These are phyloP conservation scores for Tagetes erecta DNA, from an alignment of 129 eudicot species.

Conservation along the genomic window DNA sequence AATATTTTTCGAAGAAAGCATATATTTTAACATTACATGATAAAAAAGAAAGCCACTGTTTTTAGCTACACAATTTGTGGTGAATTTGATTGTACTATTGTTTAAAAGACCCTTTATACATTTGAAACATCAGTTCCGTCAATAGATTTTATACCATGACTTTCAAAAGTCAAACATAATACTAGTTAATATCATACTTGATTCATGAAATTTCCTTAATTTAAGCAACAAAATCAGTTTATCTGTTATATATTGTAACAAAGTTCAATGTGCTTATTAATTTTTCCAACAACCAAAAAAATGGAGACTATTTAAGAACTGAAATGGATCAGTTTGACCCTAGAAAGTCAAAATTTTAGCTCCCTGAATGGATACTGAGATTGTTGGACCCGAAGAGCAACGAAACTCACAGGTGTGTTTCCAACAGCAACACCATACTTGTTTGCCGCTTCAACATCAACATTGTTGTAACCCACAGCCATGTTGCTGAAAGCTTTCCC, in stretches of 20 bases:
- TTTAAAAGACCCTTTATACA: neutral
- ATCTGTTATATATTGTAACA: neutral
- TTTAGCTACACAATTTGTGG: neutral
- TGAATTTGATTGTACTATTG: neutral
- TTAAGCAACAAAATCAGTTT: neutral
- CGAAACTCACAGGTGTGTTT: conserved; percentile 83
- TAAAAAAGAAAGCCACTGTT: too few relatives aligned
- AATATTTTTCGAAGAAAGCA: neutral
- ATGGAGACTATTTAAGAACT: neutral
- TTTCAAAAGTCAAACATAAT: conserved; percentile 6
- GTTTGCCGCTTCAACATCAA: conserved; percentile 85
- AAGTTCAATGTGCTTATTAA: neutral
- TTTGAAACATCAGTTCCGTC: conserved; percentile 1
- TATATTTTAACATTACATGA: neutral
- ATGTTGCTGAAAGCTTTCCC: conserved; percentile 97
- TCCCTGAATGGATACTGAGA: neutral
- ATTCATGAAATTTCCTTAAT: neutral
- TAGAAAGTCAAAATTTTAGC: conserved; percentile 10
- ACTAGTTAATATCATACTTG: neutral
- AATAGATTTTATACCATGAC: conserved; percentile 1
- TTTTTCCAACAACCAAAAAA: neutral
- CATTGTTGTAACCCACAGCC: conserved; percentile 99
- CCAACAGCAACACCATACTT: conserved; percentile 98
- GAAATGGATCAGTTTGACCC: neutral
- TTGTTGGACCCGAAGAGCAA: neutral